These are phyloP conservation scores for Chalaropsis ovoidea DNA, from an alignment of 2,329 filamentous ascomycete genomes.

Conservation along the genomic window DNA sequence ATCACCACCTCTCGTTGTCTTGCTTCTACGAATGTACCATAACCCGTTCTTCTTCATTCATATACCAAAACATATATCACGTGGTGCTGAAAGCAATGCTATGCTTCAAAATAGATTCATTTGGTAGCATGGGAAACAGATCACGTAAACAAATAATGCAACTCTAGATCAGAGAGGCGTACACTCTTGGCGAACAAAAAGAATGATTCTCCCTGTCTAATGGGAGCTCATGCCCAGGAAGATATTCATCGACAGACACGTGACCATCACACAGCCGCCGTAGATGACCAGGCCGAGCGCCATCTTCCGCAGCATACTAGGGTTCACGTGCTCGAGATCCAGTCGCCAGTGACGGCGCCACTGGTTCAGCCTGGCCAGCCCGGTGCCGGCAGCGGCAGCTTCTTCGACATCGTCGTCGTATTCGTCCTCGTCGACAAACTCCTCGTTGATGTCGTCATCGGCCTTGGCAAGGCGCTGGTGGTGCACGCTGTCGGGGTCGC, in stretches of 20 bases:
- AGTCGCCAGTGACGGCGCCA: conserved; percentile 49
- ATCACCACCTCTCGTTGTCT: background rate
- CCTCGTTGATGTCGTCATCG: conserved; percentile 69
- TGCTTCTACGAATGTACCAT: background rate
- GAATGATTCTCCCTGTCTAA: background rate
- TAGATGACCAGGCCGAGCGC: conserved; percentile 72
- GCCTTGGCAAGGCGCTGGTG: conserved; percentile 84
- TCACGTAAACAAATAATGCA: conserved; percentile 4
- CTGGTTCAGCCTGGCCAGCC: conserved; percentile 33
- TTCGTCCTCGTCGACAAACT: conserved; percentile 44
- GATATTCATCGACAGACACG: conserved; percentile 76
- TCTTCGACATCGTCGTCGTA: conserved; percentile 28
- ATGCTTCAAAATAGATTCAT: conserved; percentile 7
- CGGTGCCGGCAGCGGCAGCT: background rate
- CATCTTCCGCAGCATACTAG: conserved; percentile 56
- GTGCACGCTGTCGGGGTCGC: conserved; percentile 71
- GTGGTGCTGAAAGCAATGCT: background rate
- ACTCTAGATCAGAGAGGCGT: background rate
- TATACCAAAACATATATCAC: conserved; percentile 1
- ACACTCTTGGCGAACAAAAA: background rate
- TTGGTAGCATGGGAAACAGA: background rate
- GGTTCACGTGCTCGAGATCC: conserved; percentile 54
- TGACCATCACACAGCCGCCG: conserved; percentile 76
- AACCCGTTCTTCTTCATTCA: background rate
- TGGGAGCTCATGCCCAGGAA: conserved; percentile 18